Evolutionary conservation across 306 rosid genomes (phyloP).

Genomic region (Pueraria montana): DNA sequence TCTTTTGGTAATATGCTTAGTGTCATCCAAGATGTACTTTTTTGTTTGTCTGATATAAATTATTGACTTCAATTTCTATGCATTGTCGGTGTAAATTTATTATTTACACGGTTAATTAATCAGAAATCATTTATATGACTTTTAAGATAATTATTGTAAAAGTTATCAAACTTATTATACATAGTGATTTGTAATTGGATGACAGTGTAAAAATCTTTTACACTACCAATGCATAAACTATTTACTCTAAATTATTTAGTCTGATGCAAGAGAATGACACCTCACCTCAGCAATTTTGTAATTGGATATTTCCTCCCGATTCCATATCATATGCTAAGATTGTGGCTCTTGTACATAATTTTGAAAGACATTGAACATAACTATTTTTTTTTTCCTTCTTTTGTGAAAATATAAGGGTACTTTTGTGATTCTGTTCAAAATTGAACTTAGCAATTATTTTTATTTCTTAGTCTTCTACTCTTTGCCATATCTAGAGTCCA

Average conservation of each 20-base stretch:
- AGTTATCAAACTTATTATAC: too few species aligned
- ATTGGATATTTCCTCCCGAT: slow-evolving; percentile 31
- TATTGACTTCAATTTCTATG: too few species aligned
- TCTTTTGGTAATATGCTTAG: slow-evolving; percentile 58
- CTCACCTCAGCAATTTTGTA: background rate
- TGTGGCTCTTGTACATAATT: slow-evolving; percentile 25
- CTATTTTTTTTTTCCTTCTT: background rate
- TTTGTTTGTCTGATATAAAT: background rate
- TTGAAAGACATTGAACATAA: slow-evolving; percentile 1
- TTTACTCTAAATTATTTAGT: background rate
- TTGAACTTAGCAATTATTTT: background rate
- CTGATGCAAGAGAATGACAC: slow-evolving; percentile 7
- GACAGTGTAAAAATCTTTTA: too few species aligned
- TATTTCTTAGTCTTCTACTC: background rate
- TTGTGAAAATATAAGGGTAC: slow-evolving; percentile 13
- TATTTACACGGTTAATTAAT: too few species aligned
- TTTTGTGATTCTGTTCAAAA: background rate
- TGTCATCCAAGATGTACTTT: slow-evolving; percentile 41
- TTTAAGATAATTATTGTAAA: too few species aligned
- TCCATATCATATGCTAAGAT: slow-evolving; percentile 17
- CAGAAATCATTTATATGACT: too few species aligned
- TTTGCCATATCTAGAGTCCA: background rate
- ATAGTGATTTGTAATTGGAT: too few species aligned
- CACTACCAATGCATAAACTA: too few species aligned
- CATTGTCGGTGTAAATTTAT: too few species aligned